phyloP scores from a whole-genome alignment of 148 eudicot species.

The Vaccinium darrowii region DNA sequence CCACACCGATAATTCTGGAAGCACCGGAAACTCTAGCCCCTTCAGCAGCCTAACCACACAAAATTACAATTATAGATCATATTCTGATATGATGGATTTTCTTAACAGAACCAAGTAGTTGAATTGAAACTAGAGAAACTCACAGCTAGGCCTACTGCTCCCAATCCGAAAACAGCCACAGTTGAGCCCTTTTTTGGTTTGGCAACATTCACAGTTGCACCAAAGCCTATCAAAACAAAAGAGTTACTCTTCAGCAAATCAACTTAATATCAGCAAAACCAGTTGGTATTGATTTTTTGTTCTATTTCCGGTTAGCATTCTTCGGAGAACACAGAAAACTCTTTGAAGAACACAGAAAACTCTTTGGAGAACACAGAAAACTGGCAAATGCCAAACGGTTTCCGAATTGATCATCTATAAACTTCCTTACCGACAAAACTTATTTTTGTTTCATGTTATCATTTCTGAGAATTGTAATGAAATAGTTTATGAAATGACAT shows the following conservation, averaged over 20 bases:
- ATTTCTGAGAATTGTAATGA: too few species aligned
- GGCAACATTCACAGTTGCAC: conserved; percentile 84
- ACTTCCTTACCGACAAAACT: neutral
- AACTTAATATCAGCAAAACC: neutral
- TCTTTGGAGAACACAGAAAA: too few species aligned
- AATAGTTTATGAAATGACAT: too few species aligned
- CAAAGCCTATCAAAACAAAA: conserved; percentile 45
- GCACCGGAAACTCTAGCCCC: conserved; percentile 55
- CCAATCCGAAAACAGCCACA: conserved; percentile 78
- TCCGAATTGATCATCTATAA: neutral
- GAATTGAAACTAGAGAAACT: conserved; percentile 27
- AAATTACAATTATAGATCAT: neutral
- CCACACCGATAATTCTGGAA: conserved; percentile 52
- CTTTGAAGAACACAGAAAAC: too few species aligned
- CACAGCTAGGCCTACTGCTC: conserved; percentile 90
- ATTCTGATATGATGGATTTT: neutral
- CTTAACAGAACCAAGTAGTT: neutral
- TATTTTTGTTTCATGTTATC: too few species aligned
- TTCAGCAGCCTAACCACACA: conserved; percentile 39
- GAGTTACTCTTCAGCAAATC: neutral
- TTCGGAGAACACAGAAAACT: too few species aligned
- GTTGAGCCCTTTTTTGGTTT: conserved; percentile 73
- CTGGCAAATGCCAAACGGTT: too few species aligned
- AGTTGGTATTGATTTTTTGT: neutral
- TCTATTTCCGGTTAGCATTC: too few species aligned